Evolutionary conservation across 495 filamentous ascomycete genomes (phyloP), one percentile per base, ranked within the genome.

Genomic region (Elaphomyces granulatus): DNA sequence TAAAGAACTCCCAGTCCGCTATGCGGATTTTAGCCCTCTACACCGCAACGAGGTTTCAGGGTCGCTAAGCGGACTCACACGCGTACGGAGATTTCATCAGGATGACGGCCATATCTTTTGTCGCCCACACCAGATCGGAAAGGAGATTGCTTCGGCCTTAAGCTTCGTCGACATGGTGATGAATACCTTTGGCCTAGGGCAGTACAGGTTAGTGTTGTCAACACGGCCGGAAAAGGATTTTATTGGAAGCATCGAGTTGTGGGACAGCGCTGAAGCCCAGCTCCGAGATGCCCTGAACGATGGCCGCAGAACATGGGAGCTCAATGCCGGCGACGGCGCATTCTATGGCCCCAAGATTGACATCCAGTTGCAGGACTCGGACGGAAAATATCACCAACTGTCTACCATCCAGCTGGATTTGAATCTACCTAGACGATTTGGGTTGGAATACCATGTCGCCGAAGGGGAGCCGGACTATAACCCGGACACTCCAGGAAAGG

Each of bases 291-390:
- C 86, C 1, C 61, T 95, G 20, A 66, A 80, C 37, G 66, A 60
- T 8, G 81, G 72, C 17, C 75, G 76, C 2, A 68, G 72, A 34
- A 51, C 67, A 17, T 94, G 83, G 81, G 67, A 67, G 0, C 23
- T 87, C 37, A 87, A 82, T 45, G 70, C 77, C 45, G 85, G 84
- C 4, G 87, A 93, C 43, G 87, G 87, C 19, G 87, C 87, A 4
- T 95, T 95, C 51, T 95, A 94, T 55, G 87, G 87, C 0, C 87
- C 87, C 8, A 95, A 95, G 61, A 94, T 95, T 45, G 87, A 95
- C 49, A 80, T 93, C 32, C 79, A 92, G 34, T 60, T 94, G 8
- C 75, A 71, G 45, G 87, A 92, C 45, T 75, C 78, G 14, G 75
- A 87, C 45, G 84, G 85, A 3, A 94, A 92, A 53, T 81, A 83